phyloP scores from a whole-genome alignment of 148 eudicot genomes.

The Rheum nobile region DNA sequence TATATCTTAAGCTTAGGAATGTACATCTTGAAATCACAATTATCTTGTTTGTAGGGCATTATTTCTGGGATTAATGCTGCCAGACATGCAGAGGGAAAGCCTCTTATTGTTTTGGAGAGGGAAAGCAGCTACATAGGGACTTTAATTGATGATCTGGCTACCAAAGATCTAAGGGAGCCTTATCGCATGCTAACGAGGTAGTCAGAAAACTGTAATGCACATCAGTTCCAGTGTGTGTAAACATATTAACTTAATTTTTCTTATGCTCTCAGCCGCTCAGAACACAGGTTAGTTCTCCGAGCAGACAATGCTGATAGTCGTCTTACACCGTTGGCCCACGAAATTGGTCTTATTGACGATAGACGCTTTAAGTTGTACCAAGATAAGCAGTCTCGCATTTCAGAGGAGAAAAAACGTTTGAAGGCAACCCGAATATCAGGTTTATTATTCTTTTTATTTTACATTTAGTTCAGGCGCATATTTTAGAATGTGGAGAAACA shows the following conservation, averaged over 20 bases:
- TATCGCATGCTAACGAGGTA: slow-evolving; percentile 98
- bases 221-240: background rate
- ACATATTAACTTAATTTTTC: background rate
- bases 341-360: slow-evolving; percentile 89
- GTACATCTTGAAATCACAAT: background rate
- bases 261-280: slow-evolving; percentile 62
- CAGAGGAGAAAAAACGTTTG: slow-evolving; percentile 80
- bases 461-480: background rate
- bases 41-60: slow-evolving; percentile 58
- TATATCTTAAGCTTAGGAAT: background rate
- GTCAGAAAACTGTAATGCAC: background rate
- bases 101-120: slow-evolving; percentile 84
- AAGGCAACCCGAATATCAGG: slow-evolving; percentile 67
- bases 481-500: background rate
- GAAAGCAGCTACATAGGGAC: slow-evolving; percentile 98
- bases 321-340: slow-evolving; percentile 91
- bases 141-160: slow-evolving; percentile 89
- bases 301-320: slow-evolving; percentile 99
- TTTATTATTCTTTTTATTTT: slow-evolving; percentile 15
- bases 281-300: slow-evolving; percentile 81
- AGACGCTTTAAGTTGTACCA: slow-evolving; percentile 78
- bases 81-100: slow-evolving; percentile 72
- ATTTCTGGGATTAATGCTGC: slow-evolving; percentile 97
- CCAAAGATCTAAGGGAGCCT: slow-evolving; percentile 98
- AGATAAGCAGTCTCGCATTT: slow-evolving; percentile 74